A percentile compares a stretch with the other conserved stretches of the same genome.
Conservation (phyloP, 2,329 filamentous ascomycete genomes). For the Penicillium vulpinum region DNA sequence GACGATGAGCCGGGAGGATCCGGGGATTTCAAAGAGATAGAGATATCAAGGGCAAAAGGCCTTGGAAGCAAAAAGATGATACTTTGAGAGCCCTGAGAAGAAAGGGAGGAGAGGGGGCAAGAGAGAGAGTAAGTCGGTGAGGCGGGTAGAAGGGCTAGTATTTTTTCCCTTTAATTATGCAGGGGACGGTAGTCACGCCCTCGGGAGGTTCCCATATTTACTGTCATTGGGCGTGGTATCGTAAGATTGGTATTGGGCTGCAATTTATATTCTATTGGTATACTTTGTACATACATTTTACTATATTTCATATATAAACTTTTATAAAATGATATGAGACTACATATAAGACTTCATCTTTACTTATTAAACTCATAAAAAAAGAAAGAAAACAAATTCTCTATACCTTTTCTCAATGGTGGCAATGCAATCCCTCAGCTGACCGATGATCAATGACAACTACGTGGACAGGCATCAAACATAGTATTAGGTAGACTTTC, state of each 20-base stretch:
- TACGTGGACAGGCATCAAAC: not conserved
- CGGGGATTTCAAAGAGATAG: slow-evolving; percentile 1
- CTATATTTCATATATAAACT: not conserved
- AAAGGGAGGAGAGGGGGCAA: slow-evolving; percentile 13
- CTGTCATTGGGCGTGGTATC: slow-evolving; percentile 6
- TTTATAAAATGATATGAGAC: not conserved
- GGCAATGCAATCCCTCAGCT: not conserved
- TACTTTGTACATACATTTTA: not conserved
- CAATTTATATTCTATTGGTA: not conserved
- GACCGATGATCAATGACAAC: not conserved
- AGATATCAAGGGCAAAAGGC: slow-evolving; percentile 27
- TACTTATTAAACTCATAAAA: not conserved
- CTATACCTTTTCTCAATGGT: not conserved
- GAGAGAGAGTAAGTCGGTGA: slow-evolving; percentile 27
- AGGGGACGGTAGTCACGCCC: not conserved
- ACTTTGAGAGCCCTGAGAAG: not conserved
- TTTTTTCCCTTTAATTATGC: slow-evolving; percentile 16
- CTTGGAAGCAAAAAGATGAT: slow-evolving; percentile 12
- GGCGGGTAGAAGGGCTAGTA: too few relatives aligned
- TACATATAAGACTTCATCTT: not conserved
- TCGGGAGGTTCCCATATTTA: not conserved
- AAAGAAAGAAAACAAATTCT: too few relatives aligned
- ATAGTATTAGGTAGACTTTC: too few relatives aligned
- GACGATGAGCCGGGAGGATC: not conserved
- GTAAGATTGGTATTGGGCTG: slow-evolving; percentile 17